Evolutionary conservation across 257 asterid genomes (phyloP), one percentile per base, ranked within the genome.

Genomic region (Apocynum venetum): DNA sequence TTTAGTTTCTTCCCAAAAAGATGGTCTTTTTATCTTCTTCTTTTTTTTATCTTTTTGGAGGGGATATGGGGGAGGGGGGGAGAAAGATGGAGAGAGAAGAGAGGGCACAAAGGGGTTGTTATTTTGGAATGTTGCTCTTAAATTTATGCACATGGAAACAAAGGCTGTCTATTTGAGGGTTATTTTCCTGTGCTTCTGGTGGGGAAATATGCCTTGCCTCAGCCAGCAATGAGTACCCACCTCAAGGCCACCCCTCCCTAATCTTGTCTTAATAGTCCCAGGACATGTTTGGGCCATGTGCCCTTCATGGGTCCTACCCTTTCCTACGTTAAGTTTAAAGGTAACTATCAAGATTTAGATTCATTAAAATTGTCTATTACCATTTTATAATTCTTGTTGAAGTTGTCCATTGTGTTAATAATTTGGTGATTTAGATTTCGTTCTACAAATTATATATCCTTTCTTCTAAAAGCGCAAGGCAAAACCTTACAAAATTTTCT

Each of bases 121-220:
- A 47, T n/a, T 69, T 81, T 87, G 88, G 90, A 77, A 83, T 74
- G 82, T 73, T 82, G 87, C 82, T 80, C 84, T 87, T 82, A 82
- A 87, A 82, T 87, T 81, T 84, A 76, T 57, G 84, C 89, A 82
- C 86, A 86, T 86, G 89, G 88, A 74, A 83, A 86, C 83, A 85
- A 73, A 73, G 74, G 82, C 75, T 74, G 87, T 78, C 87, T 78
- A 74, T 76, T 73, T 82, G 76, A 79, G 80, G 81, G 80, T 77
- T 68, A 56, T 55, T 74, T 76, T 81, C 59, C 49, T 81, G 84
- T 78, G 83, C 65, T 80, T 68, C 78, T 78, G 76, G 87, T 82
- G 83, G 90, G 88, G 88, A 85, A 73, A 83, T 77, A 79, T 83
- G 88, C 83, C 78, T 17, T 74, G 75, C 43, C 35, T 79, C 67